These are phyloP conservation scores for Actinomucor elegans DNA, from an alignment of 371 early-diverging fungal genomes.

Conservation along the genomic window DNA sequence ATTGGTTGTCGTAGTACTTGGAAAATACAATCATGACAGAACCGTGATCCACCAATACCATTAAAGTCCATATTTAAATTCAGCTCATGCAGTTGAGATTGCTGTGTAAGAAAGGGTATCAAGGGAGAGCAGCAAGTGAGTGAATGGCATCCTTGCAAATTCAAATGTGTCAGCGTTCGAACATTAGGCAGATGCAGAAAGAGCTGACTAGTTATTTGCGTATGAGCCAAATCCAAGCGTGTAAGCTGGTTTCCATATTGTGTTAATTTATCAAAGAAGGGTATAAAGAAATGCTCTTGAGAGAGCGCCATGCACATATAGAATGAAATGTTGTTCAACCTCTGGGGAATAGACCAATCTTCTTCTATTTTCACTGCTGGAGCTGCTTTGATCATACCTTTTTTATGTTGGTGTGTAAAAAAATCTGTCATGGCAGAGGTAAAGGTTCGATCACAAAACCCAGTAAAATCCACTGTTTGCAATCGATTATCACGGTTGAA, in stretches of 20 bases:
- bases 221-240: conserved; percentile 33
- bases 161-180: conserved; percentile 26
- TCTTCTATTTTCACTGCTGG: background rate
- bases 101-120: conserved; percentile 10
- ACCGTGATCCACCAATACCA: conserved; percentile 22
- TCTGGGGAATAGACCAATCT: conserved; percentile 16
- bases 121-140: conserved; percentile 31
- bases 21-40: conserved; percentile 26
- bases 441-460: conserved; percentile 29
- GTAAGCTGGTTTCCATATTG: conserved; percentile 12
- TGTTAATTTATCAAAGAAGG: conserved; percentile 29
- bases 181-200: conserved; percentile 19
- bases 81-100: conserved; percentile 16
- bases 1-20: background rate
- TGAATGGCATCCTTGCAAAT: conserved; percentile 32
- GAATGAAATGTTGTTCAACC: conserved; percentile 30
- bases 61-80: conserved; percentile 34
- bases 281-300: conserved; percentile 32
- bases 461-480: conserved; percentile 31
- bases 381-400: too few relatives aligned
- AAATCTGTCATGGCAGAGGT: conserved; percentile 25
- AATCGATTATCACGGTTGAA: conserved; percentile 24
- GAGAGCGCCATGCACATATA: conserved; percentile 38
- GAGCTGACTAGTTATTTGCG: conserved; percentile 28
- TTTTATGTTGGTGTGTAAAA: too few relatives aligned